phyloP scores from a whole-genome alignment of 345 rosid genomes.

The Dipteronia dyeriana region DNA sequence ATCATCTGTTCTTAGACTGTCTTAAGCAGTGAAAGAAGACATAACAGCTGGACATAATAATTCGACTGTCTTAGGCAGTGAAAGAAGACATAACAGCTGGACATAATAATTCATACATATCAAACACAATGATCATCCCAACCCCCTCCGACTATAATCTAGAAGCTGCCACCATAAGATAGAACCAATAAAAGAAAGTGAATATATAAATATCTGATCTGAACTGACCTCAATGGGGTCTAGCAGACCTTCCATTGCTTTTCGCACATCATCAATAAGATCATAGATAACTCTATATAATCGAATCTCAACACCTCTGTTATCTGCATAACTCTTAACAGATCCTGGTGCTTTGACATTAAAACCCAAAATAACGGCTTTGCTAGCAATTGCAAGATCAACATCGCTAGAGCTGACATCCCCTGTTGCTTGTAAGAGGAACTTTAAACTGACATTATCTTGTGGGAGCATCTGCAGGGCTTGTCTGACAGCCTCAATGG shows the following conservation, averaged over 20 bases:
- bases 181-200: not conserved
- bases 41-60: not conserved
- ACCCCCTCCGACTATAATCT: not conserved
- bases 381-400: constrained; percentile 90
- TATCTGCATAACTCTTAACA: constrained; percentile 82
- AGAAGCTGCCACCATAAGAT: not conserved
- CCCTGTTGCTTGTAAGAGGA: constrained; percentile 88
- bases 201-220: constrained; percentile 8
- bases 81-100: not conserved
- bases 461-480: constrained; percentile 93
- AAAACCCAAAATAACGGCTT: constrained; percentile 86
- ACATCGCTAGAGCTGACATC: constrained; percentile 87
- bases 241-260: constrained; percentile 98
- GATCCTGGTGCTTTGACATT: constrained; percentile 79
- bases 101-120: not conserved
- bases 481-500: constrained; percentile 93
- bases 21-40: not conserved
- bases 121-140: not conserved
- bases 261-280: constrained; percentile 86
- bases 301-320: constrained; percentile 91
- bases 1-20: not conserved
- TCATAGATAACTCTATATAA: constrained; percentile 90
- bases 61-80: not conserved
- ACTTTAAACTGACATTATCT: constrained; percentile 85
- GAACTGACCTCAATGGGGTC: constrained; percentile 79